Evolutionary conservation across 2,329 filamentous ascomycete species (phyloP).

Genomic region (Ophiostoma quercus): DNA sequence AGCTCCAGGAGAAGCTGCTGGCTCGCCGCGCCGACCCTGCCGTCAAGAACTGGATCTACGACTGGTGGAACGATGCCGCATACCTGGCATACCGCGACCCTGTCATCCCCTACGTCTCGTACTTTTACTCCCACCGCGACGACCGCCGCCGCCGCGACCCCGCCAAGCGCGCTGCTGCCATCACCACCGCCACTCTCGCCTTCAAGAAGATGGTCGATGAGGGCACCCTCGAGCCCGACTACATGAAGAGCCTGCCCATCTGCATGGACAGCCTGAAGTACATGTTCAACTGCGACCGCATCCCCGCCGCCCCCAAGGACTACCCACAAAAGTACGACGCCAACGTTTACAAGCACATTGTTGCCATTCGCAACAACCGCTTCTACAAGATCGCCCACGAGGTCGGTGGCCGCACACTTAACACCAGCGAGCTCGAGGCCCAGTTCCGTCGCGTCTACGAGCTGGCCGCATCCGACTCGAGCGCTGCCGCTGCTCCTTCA

Average conservation of each 20-base stretch:
- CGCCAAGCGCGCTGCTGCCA: slow-evolving; percentile 85
- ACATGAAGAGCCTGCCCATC: slow-evolving; percentile 96
- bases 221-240: slow-evolving; percentile 85
- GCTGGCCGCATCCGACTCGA: slow-evolving; percentile 46
- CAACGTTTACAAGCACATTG: slow-evolving; percentile 70
- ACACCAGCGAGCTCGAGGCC: slow-evolving; percentile 79
- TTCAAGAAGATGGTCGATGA: slow-evolving; percentile 91
- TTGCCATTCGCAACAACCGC: slow-evolving; percentile 90
- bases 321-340: slow-evolving; percentile 74
- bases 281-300: slow-evolving; percentile 95
- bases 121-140: slow-evolving; percentile 98
- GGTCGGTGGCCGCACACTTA: slow-evolving; percentile 77
- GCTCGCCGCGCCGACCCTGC: slow-evolving; percentile 74
- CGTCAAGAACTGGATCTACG: slow-evolving; percentile 86
- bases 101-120: slow-evolving; percentile 95
- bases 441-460: slow-evolving; percentile 85
- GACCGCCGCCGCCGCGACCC: slow-evolving; percentile 83
- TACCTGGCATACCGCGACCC: slow-evolving; percentile 93
- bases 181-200: slow-evolving; percentile 77
- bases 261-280: slow-evolving; percentile 98
- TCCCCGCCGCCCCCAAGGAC: slow-evolving; percentile 77
- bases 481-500: slow-evolving; percentile 45
- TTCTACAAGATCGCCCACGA: slow-evolving; percentile 91
- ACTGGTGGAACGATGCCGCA: slow-evolving; percentile 97
- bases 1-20: slow-evolving; percentile 81